A percentile compares a stretch with the other conserved stretches of the same genome.
Evolutionary conservation across 1,139 yeast species (phyloP).

Genomic region (Magnusiomyces sp.): DNA sequence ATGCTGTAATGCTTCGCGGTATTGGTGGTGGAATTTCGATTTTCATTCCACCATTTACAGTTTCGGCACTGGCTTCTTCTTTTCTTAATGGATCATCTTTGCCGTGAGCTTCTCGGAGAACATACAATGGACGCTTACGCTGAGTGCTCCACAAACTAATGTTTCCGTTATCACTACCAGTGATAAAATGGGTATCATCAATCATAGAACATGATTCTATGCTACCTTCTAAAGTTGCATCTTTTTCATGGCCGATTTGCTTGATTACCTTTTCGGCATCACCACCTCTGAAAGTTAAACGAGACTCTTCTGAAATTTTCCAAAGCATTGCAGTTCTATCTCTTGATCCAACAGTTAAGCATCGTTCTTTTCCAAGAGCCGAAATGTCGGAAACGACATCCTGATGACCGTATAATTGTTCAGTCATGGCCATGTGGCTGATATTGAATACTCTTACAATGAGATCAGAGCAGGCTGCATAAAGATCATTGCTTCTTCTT

Average conservation of each 20-base stretch:
- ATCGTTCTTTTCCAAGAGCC: constrained; percentile 75
- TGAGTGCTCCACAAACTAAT: constrained; percentile 80
- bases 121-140: constrained; percentile 77
- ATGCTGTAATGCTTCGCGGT: constrained; percentile 80
- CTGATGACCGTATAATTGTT: constrained; percentile 90
- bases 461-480: constrained; percentile 88
- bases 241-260: constrained; percentile 4
- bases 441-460: constrained; percentile 81
- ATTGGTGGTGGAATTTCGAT: constrained; percentile 55
- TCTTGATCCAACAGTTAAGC: constrained; percentile 91
- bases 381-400: constrained; percentile 76
- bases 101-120: constrained; percentile 71
- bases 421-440: constrained; percentile 81
- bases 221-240: constrained; percentile 60
- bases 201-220: constrained; percentile 86
- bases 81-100: constrained; percentile 45
- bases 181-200: constrained; percentile 85
- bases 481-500: constrained; percentile 54
- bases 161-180: constrained; percentile 93
- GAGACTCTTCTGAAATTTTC: constrained; percentile 92
- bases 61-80: constrained; percentile 62
- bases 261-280: constrained; percentile 35
- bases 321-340: constrained; percentile 93
- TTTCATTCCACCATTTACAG: constrained; percentile 15
- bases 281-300: constrained; percentile 91